Conservation (phyloP, 768 basidiomycete genomes). For the Mycena rosella region DNA sequence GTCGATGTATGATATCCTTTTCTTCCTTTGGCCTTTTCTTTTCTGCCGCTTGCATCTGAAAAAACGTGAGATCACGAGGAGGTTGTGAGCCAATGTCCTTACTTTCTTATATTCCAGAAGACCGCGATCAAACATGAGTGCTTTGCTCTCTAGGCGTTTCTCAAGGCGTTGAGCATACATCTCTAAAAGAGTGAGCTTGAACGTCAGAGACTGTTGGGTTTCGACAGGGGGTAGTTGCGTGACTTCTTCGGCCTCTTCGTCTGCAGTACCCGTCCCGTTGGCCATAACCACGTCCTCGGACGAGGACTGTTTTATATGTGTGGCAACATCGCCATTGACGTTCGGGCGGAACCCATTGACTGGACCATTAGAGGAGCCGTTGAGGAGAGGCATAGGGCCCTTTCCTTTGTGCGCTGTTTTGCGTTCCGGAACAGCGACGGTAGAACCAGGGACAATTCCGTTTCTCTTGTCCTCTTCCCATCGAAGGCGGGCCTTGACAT, state of each 20-base stretch:
- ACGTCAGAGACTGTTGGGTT: slow-evolving; percentile 82
- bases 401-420: slow-evolving; percentile 53
- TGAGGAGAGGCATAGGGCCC: slow-evolving; percentile 48
- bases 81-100: slow-evolving; percentile 34
- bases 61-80: slow-evolving; percentile 28
- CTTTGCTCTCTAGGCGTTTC: slow-evolving; percentile 87
- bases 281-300: slow-evolving; percentile 63
- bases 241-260: slow-evolving; percentile 75
- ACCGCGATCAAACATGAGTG: slow-evolving; percentile 91
- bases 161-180: slow-evolving; percentile 93
- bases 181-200: slow-evolving; percentile 91
- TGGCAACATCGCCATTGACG: slow-evolving; percentile 50
- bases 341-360: slow-evolving; percentile 51
- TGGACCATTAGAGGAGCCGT: slow-evolving; percentile 57
- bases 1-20: slow-evolving; percentile 87
- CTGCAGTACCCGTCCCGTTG: slow-evolving; percentile 60
- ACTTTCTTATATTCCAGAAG: slow-evolving; percentile 97
- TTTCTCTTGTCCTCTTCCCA: slow-evolving; percentile 63
- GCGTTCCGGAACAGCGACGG: slow-evolving; percentile 40
- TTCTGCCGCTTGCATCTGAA: slow-evolving; percentile 89
- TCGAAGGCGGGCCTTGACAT: slow-evolving; percentile 70
- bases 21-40: slow-evolving; percentile 94
- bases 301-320: slow-evolving; percentile 44
- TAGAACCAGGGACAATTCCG: slow-evolving; percentile 40
- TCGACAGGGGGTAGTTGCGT: slow-evolving; percentile 85